Evolutionary conservation across 1,139 yeast genomes (phyloP), one percentile per base, ranked within the genome.

Genomic region (Scheffersomyces segobiensis): DNA sequence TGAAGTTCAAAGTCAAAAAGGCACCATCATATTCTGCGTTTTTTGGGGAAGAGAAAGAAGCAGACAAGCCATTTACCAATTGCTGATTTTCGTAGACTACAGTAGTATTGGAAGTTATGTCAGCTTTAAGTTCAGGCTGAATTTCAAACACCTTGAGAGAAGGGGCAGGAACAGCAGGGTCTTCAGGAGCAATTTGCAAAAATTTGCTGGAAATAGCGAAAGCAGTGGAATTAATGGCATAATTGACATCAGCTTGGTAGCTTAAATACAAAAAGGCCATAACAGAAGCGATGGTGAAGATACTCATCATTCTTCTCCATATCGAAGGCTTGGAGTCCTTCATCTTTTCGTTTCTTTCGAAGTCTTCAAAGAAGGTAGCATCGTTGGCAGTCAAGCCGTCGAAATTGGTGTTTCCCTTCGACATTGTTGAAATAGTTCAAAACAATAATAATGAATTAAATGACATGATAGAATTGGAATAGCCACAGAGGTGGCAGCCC

Each of bases 1-100:
- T 52, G 57, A 56, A 56, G 57, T 56, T 56, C 52, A 56, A 51
- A 26, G 56, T 54, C 52, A 56, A 46, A 53, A 42, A 52, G 22
- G 57, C 59, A 18, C 53, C 56, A 17, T 56, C 53, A 53, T 52
- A 56, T 54, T 56, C 53, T 49, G 54, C 52, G 8, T 21, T n/a
- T 17, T 32, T 49, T 12, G 57, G 59, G 3, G 53, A 50, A 22
- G 32, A 17, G 52, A 18, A 54, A 19, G 49, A 26, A 39, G 53
- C 53, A 7, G 17, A 19, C 53, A 54, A 54, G 22, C 59, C 59
- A 46, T 54, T 49, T n/a, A 46, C 53, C 14, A 56, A 22, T 19
- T 54, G 26, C 19, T 22, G 46, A 46, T 56, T 51, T 48, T 21
- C 50, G 12, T 20, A 48, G 24, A 48, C 24, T 17, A 48, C 50